Conservation (phyloP, 305 asterid species). For the Vinca major region DNA sequence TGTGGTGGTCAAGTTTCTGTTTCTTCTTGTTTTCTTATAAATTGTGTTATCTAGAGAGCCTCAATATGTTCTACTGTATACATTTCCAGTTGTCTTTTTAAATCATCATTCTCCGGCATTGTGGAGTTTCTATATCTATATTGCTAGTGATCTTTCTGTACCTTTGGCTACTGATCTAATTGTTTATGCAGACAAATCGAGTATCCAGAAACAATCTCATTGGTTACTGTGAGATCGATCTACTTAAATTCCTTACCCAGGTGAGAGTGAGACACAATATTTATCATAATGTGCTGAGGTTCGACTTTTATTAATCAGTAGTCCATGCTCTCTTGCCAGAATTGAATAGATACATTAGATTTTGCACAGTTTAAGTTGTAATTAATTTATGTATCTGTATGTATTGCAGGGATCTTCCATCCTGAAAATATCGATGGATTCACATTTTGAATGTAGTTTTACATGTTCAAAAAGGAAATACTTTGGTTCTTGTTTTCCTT, state of each 20-base stretch:
- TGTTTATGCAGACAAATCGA: constrained; percentile 74
- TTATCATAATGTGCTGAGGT: not conserved
- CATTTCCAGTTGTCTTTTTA: not conserved
- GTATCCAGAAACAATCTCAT: constrained; percentile 72
- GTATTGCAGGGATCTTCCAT: too few relatives aligned
- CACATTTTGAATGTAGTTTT: too few relatives aligned
- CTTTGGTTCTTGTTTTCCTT: too few relatives aligned
- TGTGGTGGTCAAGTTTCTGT: not conserved
- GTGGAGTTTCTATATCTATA: not conserved
- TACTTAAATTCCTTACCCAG: constrained; percentile 66
- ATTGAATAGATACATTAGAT: too few relatives aligned
- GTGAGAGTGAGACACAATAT: constrained; percentile 57
- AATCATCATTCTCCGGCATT: not conserved
- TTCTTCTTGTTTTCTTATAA: not conserved
- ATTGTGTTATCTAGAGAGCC: not conserved
- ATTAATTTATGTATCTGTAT: too few relatives aligned
- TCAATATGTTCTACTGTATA: not conserved
- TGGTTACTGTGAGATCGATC: constrained; percentile 81
- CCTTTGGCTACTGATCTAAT: constrained; percentile 12
- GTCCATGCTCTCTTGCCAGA: too few relatives aligned
- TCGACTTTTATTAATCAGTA: too few relatives aligned
- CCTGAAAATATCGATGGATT: too few relatives aligned
- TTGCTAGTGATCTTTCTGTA: constrained; percentile 10
- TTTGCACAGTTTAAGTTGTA: too few relatives aligned
- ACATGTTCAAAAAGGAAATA: too few relatives aligned